Base-by-base conservation (phyloP, 352 stramenopile genomes). In the Pythium dissotocum region DNA sequence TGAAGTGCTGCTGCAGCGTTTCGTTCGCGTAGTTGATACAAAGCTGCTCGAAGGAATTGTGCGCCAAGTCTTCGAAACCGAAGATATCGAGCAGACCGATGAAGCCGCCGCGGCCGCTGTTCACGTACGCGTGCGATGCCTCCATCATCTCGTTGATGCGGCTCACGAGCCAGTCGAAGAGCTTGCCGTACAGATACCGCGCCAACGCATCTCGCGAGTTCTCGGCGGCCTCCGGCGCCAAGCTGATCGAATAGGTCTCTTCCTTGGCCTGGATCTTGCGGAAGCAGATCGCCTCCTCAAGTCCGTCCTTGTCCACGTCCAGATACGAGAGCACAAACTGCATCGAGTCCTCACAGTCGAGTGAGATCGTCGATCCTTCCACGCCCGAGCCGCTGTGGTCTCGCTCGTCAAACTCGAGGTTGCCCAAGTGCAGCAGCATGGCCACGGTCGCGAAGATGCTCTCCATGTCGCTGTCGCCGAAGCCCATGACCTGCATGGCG, bases 1-100 rank as follows among this genome's bases (percentile, higher is more conserved):
- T 98, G 66, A 98, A 98, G 69, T 97, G 91, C 57, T 97, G 88
- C 79, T 98, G 93, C 32, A 98, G 75, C 49, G 91, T 97, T 61
- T 98, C 93, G 65, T 98, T 98, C 2, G 89, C 89, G 72, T 96
- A 98, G 78, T 98, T 98, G 69, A 98, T 98, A 72, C 93, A 98
- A 8, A 97, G 66, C 58, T 99, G 97, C 75, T 99, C 96, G 63
- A 98, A 98, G 24, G 92, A 95, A 71, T 98, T 99, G 75, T 88
- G 69, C 61, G 80, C 82, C 9, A 96, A 73, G 58, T 94, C 84
- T 70, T 96, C 89, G 63, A 97, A 96, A 5, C 89, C 88, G 66
- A 96, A 96, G 30, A 96, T 97, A 77, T 97, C 89, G 18, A 96
- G 67, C 14, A 96, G 59, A 7, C 85, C 87, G 67, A 93, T 92